Conservation (phyloP, 108 stramenopile genomes). For the Nitzschia palea region DNA sequence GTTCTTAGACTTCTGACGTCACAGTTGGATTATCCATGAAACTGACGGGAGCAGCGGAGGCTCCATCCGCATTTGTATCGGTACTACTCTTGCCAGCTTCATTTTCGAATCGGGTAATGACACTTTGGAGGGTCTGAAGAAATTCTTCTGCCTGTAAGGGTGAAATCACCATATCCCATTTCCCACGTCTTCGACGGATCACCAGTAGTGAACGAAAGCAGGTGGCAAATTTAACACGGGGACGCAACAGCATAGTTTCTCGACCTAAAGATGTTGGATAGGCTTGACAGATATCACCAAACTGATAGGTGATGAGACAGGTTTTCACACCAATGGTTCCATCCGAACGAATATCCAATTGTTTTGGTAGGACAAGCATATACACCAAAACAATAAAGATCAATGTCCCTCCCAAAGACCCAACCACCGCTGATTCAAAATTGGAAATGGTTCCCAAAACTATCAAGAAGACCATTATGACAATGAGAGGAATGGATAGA, state of each 20-base stretch:
- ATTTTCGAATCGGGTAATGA: constrained; percentile 3
- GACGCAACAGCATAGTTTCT: neutral
- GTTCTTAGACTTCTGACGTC: too few species aligned
- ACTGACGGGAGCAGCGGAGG: too few species aligned
- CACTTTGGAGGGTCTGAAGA: constrained; percentile 10
- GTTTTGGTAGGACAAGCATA: constrained; percentile 22
- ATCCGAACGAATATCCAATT: constrained; percentile 31
- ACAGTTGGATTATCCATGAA: too few species aligned
- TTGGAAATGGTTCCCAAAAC: neutral
- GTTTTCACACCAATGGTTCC: constrained; percentile 35
- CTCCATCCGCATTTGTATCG: too few species aligned
- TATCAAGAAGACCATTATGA: constrained; percentile 8
- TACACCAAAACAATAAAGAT: constrained; percentile 16
- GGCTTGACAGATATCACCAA: constrained; percentile 22
- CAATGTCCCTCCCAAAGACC: constrained; percentile 21
- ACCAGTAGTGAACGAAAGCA: constrained; percentile 8
- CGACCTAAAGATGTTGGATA: neutral
- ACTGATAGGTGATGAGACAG: constrained; percentile 21
- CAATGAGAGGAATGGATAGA: constrained; percentile 1
- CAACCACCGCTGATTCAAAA: constrained; percentile 12
- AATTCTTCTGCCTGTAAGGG: constrained; percentile 22
- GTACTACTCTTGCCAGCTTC: neutral
- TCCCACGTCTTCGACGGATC: constrained; percentile 7
- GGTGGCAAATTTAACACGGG: constrained; percentile 16
- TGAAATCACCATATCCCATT: constrained; percentile 27